Base-by-base conservation (phyloP, 2,329 filamentous ascomycete genomes). In the Fusarium sp. region DNA sequence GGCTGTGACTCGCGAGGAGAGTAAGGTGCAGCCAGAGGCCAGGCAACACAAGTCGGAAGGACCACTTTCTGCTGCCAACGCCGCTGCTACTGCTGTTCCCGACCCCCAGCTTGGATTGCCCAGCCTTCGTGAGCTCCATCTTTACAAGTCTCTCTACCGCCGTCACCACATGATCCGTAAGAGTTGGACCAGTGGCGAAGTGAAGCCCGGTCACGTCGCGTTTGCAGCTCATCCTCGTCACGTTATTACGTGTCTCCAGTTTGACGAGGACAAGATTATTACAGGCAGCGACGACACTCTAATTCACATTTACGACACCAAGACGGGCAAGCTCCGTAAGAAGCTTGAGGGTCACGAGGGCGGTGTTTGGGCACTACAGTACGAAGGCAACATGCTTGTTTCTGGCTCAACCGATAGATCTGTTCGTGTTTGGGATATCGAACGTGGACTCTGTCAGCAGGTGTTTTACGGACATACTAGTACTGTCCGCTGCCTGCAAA, bases 361-460 rank as follows among this genome's bases (percentile, higher is more conserved):
- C 34, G 96, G 96, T 45, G 96, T 99, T 2, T 99, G 96, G 96
- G 96, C 96, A 31, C 82, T 99, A 54, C 95, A 98, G 78, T 99
- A 98, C 77, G 91, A 98, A 77, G 95, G 95, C 51, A 98, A 98
- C 77, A 94, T 93, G 17, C 83, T 99, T 20, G 96, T 99, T 4
- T 99, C 96, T 17, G 96, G 96, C 4, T 98, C 95, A 8, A 99
- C 96, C 0, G 96, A 99, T 80, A 88, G 96, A 46, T 97, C 96
- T 13, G 96, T 99, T n/a, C 90, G 96, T n/a, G 95, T 99, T 0
- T 99, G 96, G 96, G 95, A 99, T 77, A 98, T 99, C 68, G 94
- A 97, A 76, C 92, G 92, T 74, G 96, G 95, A 1, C 88, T 92
- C 45, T 98, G 95, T 79, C 95, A 95, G 13, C 96, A 99, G 77